These are phyloP conservation scores for Fragaria iinumae DNA, from an alignment of 306 rosid genomes.

Conservation along the genomic window DNA sequence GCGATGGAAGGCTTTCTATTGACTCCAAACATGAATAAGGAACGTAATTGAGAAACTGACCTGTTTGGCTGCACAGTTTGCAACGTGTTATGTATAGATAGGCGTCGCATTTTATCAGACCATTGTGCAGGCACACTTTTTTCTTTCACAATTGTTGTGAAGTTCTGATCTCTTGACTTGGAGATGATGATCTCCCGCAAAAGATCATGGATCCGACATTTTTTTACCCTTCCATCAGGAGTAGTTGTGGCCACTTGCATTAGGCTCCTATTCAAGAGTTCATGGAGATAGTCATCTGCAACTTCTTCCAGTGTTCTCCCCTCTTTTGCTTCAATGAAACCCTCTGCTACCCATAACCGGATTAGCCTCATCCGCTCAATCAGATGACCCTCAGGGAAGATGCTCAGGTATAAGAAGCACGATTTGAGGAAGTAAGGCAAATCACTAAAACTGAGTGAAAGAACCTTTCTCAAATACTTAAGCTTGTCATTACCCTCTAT, in stretches of 20 bases:
- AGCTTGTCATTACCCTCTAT: slow-evolving; percentile 56
- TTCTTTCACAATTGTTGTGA: slow-evolving; percentile 46
- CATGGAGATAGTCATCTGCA: slow-evolving; percentile 59
- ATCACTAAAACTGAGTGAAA: slow-evolving; percentile 59
- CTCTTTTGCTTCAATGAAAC: slow-evolving; percentile 51
- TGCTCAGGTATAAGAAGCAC: slow-evolving; percentile 56
- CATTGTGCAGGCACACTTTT: slow-evolving; percentile 26
- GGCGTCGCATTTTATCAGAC: slow-evolving; percentile 56
- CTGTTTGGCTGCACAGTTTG: slow-evolving; percentile 44
- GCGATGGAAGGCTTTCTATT: slow-evolving; percentile 22
- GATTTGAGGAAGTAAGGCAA: slow-evolving; percentile 65
- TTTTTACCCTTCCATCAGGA: slow-evolving; percentile 33
- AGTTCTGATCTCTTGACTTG: slow-evolving; percentile 61
- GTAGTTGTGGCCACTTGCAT: slow-evolving; percentile 42
- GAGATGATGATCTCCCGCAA: slow-evolving; percentile 57
- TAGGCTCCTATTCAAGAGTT: slow-evolving; percentile 56
- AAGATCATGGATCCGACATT: slow-evolving; percentile 50
- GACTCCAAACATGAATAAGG: slow-evolving; percentile 54
- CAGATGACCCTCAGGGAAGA: slow-evolving; percentile 53
- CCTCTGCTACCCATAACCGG: slow-evolving; percentile 69
- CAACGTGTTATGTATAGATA: slow-evolving; percentile 42
- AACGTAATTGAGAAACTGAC: slow-evolving; percentile 59
- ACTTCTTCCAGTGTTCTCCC: slow-evolving; percentile 56
- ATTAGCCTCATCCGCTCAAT: slow-evolving; percentile 52
- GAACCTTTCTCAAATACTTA: slow-evolving; percentile 51